These are phyloP conservation scores for Metschnikowia anglica DNA, from an alignment of 805 yeast genomes.

Conservation along the genomic window DNA sequence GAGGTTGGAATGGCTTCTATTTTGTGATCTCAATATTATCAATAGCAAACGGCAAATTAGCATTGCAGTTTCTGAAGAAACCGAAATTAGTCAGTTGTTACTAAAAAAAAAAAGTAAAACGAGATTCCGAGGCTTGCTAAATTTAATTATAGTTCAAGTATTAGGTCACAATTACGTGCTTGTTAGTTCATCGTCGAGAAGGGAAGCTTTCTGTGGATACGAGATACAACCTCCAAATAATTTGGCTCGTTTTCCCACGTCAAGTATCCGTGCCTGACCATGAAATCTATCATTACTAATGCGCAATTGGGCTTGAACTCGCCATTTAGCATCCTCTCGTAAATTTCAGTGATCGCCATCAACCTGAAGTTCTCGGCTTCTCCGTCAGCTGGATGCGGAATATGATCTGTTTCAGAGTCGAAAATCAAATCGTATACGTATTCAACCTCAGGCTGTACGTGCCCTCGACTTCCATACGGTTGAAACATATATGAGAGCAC, in stretches of 20 bases:
- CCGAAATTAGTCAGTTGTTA: too few relatives aligned
- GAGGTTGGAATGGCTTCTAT: too few relatives aligned
- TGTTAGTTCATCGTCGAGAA: conserved; percentile 49
- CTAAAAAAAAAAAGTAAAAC: not conserved
- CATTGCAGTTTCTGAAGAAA: too few relatives aligned
- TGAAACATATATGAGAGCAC: conserved; percentile 62
- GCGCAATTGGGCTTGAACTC: conserved; percentile 92
- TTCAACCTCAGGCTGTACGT: conserved; percentile 89
- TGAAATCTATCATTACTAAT: conserved; percentile 72
- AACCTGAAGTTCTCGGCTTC: conserved; percentile 72
- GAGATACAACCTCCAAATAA: conserved; percentile 55
- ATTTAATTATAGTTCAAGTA: not conserved
- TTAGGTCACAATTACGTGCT: not conserved
- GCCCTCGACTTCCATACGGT: conserved; percentile 39
- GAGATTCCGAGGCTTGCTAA: not conserved
- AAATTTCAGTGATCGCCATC: conserved; percentile 58
- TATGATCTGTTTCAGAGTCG: conserved; percentile 37
- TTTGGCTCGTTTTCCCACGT: conserved; percentile 65
- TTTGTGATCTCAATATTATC: too few relatives aligned
- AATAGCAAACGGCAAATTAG: too few relatives aligned
- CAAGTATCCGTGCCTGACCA: conserved; percentile 79
- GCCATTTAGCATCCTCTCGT: conserved; percentile 46
- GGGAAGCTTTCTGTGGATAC: conserved; percentile 68
- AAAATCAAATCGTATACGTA: conserved; percentile 70
- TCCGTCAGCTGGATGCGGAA: conserved; percentile 50